A percentile compares a stretch with the other conserved stretches of the same genome.
Conservation (phyloP, 1,284 basidiomycete species). For the Leccinum pachyderme region DNA sequence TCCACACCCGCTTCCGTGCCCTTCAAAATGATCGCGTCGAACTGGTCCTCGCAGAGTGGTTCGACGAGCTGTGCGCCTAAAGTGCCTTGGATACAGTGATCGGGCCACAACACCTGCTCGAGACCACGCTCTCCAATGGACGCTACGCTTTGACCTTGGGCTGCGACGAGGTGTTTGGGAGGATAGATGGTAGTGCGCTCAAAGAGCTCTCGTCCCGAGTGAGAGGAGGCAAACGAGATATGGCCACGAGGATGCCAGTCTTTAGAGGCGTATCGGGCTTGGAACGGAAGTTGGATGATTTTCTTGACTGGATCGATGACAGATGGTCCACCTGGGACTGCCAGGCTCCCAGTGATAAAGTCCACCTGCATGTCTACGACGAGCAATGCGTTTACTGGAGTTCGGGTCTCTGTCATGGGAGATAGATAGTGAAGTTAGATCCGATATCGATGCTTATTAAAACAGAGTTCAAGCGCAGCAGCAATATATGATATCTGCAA, state of each 20-base stretch:
- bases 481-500: no score
- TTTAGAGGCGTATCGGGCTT: constrained; percentile 42
- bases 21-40: constrained; percentile 44
- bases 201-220: constrained; percentile 35
- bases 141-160: constrained; percentile 18
- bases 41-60: constrained; percentile 36
- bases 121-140: constrained; percentile 27
- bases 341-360: constrained; percentile 43
- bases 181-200: constrained; percentile 40
- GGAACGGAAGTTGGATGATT: constrained; percentile 43
- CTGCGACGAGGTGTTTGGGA: constrained; percentile 33
- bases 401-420: constrained; percentile 19
- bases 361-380: constrained; percentile 34
- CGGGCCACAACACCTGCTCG: constrained; percentile 51
- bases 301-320: constrained; percentile 43
- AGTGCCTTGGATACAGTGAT: constrained; percentile 47
- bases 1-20: constrained; percentile 46
- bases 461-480: no score
- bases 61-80: constrained; percentile 43
- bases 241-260: constrained; percentile 51
- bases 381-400: constrained; percentile 25
- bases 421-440: not conserved
- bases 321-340: constrained; percentile 42
- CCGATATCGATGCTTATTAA: not conserved
- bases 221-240: constrained; percentile 49